Percentiles rank a stretch among this genome's conserved stretches.
These are phyloP conservation scores for Phytophthora fragariaefolia DNA, from an alignment of 352 stramenopile species.

Conservation along the genomic window DNA sequence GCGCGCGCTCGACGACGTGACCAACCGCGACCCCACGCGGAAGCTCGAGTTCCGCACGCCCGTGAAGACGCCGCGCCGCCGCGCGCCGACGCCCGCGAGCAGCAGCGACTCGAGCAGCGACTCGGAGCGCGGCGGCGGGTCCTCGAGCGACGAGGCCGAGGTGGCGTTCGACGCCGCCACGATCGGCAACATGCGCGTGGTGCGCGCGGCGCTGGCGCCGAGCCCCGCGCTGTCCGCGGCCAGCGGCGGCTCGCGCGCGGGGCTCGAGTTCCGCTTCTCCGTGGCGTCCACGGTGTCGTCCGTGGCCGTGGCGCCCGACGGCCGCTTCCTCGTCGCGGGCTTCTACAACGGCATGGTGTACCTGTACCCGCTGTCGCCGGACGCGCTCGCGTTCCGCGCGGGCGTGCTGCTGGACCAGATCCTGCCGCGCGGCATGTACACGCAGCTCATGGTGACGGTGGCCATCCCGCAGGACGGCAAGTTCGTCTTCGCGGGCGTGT, in stretches of 20 bases:
- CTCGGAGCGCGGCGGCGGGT: constrained; percentile 21
- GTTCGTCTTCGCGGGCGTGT: constrained; percentile 89
- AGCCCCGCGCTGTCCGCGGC: constrained; percentile 49
- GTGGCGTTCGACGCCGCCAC: constrained; percentile 70
- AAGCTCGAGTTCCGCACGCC: constrained; percentile 63
- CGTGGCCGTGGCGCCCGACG: constrained; percentile 71
- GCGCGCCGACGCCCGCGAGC: constrained; percentile 6
- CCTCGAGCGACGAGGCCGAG: constrained; percentile 67
- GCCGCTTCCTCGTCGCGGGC: constrained; percentile 78
- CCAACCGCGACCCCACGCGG: constrained; percentile 46
- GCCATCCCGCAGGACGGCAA: constrained; percentile 76
- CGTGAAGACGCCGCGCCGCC: constrained; percentile 26
- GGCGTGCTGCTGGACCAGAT: constrained; percentile 86
- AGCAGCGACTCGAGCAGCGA: constrained; percentile 18
- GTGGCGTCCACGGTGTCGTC: constrained; percentile 79
- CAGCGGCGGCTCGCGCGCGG: constrained; percentile 42
- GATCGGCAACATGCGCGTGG: constrained; percentile 64
- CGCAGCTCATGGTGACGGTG: constrained; percentile 82
- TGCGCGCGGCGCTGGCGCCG: constrained; percentile 53
- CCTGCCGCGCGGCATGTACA: constrained; percentile 82
- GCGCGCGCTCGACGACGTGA: constrained; percentile 51
- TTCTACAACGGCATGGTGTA: constrained; percentile 79
- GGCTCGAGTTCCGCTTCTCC: constrained; percentile 68
- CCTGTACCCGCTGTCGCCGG: constrained; percentile 67
- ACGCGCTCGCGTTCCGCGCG: constrained; percentile 69